Evolutionary conservation across 1,284 basidiomycete species (phyloP).

Genomic region (Pascua sp.): DNA sequence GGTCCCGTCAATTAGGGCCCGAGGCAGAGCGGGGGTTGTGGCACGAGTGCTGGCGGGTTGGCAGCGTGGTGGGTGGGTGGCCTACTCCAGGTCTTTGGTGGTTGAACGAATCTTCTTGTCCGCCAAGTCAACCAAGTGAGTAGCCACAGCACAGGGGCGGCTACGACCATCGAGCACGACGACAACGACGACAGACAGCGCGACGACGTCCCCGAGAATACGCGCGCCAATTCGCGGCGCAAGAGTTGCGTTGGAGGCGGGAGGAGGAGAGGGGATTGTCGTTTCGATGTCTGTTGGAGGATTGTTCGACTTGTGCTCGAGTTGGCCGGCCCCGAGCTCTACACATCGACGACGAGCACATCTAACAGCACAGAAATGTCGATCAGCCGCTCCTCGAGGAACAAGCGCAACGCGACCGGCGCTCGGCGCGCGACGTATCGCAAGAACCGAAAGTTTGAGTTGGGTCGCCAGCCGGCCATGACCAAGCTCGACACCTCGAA

Average conservation of each 20-base stretch:
- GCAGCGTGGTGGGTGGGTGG: too few relatives aligned
- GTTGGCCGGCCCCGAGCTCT: background rate
- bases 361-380: conserved; percentile 51
- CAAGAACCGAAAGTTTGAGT: conserved; percentile 99
- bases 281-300: background rate
- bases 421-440: too few relatives aligned
- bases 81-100: too few relatives aligned
- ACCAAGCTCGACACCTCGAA: conserved; percentile 86
- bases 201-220: background rate
- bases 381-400: conserved; percentile 90
- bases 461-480: conserved; percentile 90
- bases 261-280: background rate
- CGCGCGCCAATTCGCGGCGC: background rate
- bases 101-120: background rate
- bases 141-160: background rate
- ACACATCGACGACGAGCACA: background rate
- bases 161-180: background rate
- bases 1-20: too few relatives aligned
- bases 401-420: too few relatives aligned
- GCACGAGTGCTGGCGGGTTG: too few relatives aligned
- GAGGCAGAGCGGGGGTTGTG: too few relatives aligned
- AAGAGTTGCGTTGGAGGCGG: background rate
- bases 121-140: background rate
- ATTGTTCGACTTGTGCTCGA: background rate
- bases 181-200: background rate